Conservation (phyloP, 1,139 yeast species). For the Suzukiozyma palmioleophila region DNA sequence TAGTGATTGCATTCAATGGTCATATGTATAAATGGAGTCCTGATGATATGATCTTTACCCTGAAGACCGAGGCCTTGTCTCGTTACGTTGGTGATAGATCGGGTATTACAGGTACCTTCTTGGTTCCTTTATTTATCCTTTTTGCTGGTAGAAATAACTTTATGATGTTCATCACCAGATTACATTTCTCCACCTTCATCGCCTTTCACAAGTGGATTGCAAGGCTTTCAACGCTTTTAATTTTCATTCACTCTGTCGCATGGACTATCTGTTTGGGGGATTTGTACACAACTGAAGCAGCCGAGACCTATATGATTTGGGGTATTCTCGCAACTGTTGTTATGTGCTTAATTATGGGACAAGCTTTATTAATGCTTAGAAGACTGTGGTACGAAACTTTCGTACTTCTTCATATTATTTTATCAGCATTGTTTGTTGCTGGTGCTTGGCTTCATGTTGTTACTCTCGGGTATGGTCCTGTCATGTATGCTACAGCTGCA, state of each 20-base stretch:
- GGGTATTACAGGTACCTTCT: constrained; percentile 26
- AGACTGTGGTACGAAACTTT: constrained; percentile 42
- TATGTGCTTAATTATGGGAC: constrained; percentile 29
- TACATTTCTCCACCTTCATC: constrained; percentile 33
- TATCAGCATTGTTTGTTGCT: constrained; percentile 38
- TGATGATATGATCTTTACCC: constrained; percentile 21
- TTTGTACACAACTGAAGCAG: constrained; percentile 48
- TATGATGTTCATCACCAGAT: constrained; percentile 38
- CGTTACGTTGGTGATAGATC: constrained; percentile 31
- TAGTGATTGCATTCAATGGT: constrained; percentile 37
- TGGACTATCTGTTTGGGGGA: constrained; percentile 27
- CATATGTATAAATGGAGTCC: constrained; percentile 15
- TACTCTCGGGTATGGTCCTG: constrained; percentile 35
- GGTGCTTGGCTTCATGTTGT: constrained; percentile 42
- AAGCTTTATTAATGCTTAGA: constrained; percentile 37
- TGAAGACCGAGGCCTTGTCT: constrained; percentile 15
- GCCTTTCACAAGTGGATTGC: constrained; percentile 38
- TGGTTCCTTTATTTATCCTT: constrained; percentile 31
- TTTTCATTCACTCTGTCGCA: constrained; percentile 36
- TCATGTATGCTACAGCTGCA: constrained; percentile 35
- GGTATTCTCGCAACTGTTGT: constrained; percentile 27
- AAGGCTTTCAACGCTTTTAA: constrained; percentile 24
- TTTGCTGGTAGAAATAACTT: constrained; percentile 45
- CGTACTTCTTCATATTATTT: constrained; percentile 32
- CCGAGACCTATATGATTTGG: constrained; percentile 27